Conservation (phyloP, 768 basidiomycete genomes). For the Suillus weaverae region DNA sequence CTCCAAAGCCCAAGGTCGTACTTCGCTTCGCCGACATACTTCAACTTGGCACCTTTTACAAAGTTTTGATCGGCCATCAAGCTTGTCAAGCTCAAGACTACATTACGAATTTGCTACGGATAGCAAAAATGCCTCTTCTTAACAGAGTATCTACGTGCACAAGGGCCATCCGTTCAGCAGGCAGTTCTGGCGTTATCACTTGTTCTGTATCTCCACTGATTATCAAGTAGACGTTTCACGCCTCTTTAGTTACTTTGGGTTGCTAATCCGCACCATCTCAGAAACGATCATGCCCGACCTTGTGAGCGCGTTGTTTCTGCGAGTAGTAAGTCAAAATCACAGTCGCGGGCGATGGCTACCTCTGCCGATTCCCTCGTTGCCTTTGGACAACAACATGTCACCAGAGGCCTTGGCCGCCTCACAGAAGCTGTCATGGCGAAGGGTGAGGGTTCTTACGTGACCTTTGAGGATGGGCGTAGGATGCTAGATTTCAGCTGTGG, state of each 20-base stretch:
- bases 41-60: neutral
- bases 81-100: no score
- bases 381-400: conserved; percentile 47
- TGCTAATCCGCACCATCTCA: neutral
- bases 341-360: conserved; percentile 22
- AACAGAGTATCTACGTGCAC: conserved; percentile 4
- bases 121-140: conserved; percentile 3
- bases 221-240: neutral
- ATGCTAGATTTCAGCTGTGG: conserved; percentile 87
- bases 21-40: neutral
- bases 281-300: neutral
- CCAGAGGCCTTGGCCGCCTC: conserved; percentile 42
- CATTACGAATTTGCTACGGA: neutral
- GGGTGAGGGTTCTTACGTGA: conserved; percentile 73
- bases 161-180: conserved; percentile 4
- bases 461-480: conserved; percentile 68
- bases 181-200: neutral
- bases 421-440: conserved; percentile 60
- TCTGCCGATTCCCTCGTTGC: conserved; percentile 24
- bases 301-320: neutral
- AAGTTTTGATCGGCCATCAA: neutral
- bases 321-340: neutral
- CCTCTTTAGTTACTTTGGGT: neutral
- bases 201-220: neutral
- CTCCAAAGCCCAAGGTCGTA: neutral